Evolutionary conservation across 2,329 filamentous ascomycete species (phyloP), one percentile per base, ranked within the genome.

Genomic region (Aspergillus phoenicis): DNA sequence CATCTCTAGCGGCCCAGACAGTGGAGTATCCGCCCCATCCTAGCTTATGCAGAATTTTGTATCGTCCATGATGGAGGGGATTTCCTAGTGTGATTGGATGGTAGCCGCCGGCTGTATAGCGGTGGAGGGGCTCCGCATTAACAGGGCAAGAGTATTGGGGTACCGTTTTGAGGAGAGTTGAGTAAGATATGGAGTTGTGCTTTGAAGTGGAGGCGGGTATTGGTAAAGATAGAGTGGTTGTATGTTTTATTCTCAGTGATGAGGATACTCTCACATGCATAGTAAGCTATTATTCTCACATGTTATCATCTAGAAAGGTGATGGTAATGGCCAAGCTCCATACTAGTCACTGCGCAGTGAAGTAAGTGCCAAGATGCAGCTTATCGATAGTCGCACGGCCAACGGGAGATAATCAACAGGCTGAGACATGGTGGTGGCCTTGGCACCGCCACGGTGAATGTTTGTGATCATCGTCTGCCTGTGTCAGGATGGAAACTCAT

Each of bases 311-410:
- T 30, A 2, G 6, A 30, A 8, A 30, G 28, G 8, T 30, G 28
- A 30, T 30, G 28, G 28, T 26, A 8, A 2, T 30, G 28, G 28
- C 28, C 8, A 30, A 30, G 28, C 28, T 30, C 6, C 28, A 30
- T 30, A 30, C 28, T 30, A 30, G 1, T 26, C 1, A 7, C 4
- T 26, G 6, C 24, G 24, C 2, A 36, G 33, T 36, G 4, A 36
- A 15, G 11, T 61, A 36, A 15, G 11, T 61, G 69, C 69, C 69
- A 71, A 71, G 70, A 63, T 53, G 1, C 22, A 8, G 56, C 70
- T 75, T 77, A 76, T 76, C 75, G 75, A 77, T 76, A 76, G 67
- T 77, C 72, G 73, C 68, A 59, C 68, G 57, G 71, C 67, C 75
- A 77, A 77, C 73, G 55, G 48, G 13, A 17, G 8, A 30, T 2